These are phyloP conservation scores for Suillus decipiens DNA, from an alignment of 768 basidiomycete genomes.

Conservation along the genomic window DNA sequence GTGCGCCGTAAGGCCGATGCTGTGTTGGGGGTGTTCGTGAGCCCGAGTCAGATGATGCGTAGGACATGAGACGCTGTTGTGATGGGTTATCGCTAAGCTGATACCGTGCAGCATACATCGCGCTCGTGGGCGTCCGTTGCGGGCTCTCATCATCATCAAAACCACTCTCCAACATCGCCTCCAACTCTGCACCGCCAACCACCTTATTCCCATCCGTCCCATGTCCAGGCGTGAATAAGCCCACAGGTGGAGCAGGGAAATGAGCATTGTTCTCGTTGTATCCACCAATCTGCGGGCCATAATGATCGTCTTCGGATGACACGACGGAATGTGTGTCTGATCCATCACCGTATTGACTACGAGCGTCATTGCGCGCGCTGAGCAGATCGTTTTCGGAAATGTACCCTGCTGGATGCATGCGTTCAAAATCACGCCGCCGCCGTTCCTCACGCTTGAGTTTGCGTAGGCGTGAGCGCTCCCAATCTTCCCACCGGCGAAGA, in stretches of 20 bases:
- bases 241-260: slow-evolving; percentile 87
- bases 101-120: slow-evolving; percentile 54
- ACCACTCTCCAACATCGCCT: slow-evolving; percentile 90
- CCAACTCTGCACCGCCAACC: slow-evolving; percentile 75
- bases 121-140: slow-evolving; percentile 29
- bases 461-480: slow-evolving; percentile 93
- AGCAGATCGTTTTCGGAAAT: slow-evolving; percentile 64
- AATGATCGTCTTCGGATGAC: slow-evolving; percentile 93
- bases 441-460: slow-evolving; percentile 88
- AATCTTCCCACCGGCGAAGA: slow-evolving; percentile 98
- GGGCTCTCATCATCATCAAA: slow-evolving; percentile 75
- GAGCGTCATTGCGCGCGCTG: slow-evolving; percentile 52
- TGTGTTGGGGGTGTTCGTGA: slow-evolving; percentile 31
- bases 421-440: slow-evolving; percentile 78
- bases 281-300: slow-evolving; percentile 93
- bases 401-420: slow-evolving; percentile 70
- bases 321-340: slow-evolving; percentile 81
- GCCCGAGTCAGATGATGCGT: slow-evolving; percentile 47
- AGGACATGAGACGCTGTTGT: slow-evolving; percentile 40
- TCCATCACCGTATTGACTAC: slow-evolving; percentile 64
- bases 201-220: slow-evolving; percentile 35
- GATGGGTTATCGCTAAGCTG: slow-evolving; percentile 61
- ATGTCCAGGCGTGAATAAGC: slow-evolving; percentile 39
- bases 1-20: slow-evolving; percentile 37
- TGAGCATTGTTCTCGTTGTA: slow-evolving; percentile 85